Evolutionary conservation across 495 filamentous ascomycete species (phyloP).

Genomic region (Aspergillus ostianus): DNA sequence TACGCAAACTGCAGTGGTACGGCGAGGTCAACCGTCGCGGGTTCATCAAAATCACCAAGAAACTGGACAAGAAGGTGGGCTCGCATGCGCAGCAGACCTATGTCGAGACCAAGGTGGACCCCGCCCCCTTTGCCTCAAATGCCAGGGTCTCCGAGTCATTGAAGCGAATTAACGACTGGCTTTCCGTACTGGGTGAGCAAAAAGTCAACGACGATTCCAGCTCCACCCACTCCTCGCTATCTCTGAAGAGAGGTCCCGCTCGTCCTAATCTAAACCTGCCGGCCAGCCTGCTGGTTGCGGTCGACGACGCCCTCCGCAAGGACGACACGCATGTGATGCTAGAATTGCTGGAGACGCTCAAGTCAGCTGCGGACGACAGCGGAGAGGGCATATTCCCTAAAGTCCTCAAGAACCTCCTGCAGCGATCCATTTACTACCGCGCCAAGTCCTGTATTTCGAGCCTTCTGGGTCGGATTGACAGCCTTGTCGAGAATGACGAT

Average conservation of each 20-base stretch:
- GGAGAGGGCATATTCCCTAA: constrained; percentile 51
- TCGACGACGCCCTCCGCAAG: constrained; percentile 74
- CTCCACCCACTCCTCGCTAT: constrained; percentile 68
- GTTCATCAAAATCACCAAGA: constrained; percentile 98
- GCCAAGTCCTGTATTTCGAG: constrained; percentile 65
- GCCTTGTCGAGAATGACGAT: constrained; percentile 81
- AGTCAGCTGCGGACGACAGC: constrained; percentile 47
- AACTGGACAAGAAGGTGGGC: constrained; percentile 86
- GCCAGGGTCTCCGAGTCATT: constrained; percentile 60
- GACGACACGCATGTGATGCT: constrained; percentile 66
- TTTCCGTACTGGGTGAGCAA: constrained; percentile 73
- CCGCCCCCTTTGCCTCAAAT: constrained; percentile 80
- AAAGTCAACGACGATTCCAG: constrained; percentile 67
- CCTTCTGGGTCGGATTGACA: constrained; percentile 63
- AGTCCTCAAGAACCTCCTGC: constrained; percentile 75
- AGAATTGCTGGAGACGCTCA: constrained; percentile 56
- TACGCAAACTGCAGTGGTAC: constrained; percentile 95
- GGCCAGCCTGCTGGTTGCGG: constrained; percentile 58
- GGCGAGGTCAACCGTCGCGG: constrained; percentile 94
- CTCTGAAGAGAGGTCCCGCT: constrained; percentile 67
- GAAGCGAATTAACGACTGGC: constrained; percentile 84
- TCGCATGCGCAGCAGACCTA: constrained; percentile 76
- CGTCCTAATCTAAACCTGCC: constrained; percentile 71
- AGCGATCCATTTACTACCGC: constrained; percentile 74
- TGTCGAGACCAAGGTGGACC: constrained; percentile 82